A percentile compares a stretch with the other conserved stretches of the same genome.
These are phyloP conservation scores for Lipomyces spencermartinsiae DNA, from an alignment of 805 yeast species.

Conservation along the genomic window DNA sequence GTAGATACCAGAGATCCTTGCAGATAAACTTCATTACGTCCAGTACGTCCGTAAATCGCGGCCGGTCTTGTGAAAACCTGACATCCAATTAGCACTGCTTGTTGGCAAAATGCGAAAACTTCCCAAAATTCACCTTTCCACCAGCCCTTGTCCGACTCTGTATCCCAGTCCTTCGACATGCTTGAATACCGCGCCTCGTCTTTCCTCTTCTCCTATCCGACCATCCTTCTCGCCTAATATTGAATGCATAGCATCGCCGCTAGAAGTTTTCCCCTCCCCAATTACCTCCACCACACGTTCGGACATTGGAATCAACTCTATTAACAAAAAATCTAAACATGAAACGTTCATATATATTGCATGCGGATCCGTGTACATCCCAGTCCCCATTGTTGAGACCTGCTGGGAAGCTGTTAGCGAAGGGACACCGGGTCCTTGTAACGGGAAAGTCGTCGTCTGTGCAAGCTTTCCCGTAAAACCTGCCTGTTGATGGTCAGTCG, in stretches of 20 bases:
- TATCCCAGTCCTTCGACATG: constrained; percentile 71
- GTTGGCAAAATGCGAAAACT: constrained; percentile 30
- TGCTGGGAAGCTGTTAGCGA: neutral
- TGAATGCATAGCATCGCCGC: neutral
- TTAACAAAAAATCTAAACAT: constrained; percentile 68
- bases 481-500: neutral
- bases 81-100: neutral
- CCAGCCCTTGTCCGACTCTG: constrained; percentile 65
- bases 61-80: constrained; percentile 49
- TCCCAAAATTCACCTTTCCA: constrained; percentile 48
- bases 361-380: constrained; percentile 37
- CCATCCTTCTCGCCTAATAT: constrained; percentile 14
- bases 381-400: constrained; percentile 1
- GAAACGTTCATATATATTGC: constrained; percentile 56
- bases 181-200: constrained; percentile 61
- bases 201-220: constrained; percentile 23
- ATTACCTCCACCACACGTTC: constrained; percentile 64
- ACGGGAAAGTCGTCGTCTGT: neutral
- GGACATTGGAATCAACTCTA: constrained; percentile 78
- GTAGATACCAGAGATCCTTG: constrained; percentile 83
- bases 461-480: neutral
- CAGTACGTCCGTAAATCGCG: constrained; percentile 64
- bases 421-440: neutral
- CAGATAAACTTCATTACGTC: constrained; percentile 92
- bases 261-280: constrained; percentile 19